A percentile compares a stretch with the other conserved stretches of the same genome.
These are phyloP conservation scores for Solanum medicagineum DNA, from an alignment of 257 asterid species.

Conservation along the genomic window DNA sequence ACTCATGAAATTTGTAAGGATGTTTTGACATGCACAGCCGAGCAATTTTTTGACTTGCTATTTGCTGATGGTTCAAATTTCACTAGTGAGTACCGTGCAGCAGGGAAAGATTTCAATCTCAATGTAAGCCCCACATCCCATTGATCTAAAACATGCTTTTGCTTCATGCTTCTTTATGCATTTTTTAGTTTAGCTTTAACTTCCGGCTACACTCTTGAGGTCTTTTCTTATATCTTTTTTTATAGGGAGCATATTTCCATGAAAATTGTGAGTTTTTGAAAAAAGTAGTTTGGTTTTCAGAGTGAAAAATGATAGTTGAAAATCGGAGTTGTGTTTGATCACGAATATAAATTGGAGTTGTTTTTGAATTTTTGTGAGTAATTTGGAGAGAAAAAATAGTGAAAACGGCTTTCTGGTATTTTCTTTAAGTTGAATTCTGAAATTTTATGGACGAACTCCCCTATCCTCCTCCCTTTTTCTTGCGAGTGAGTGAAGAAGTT, in stretches of 20 bases:
- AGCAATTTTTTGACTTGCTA: conserved; percentile 63
- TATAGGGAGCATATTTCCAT: background rate
- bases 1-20: conserved; percentile 39
- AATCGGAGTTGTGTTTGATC: background rate
- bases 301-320: background rate
- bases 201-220: background rate
- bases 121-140: conserved; percentile 36
- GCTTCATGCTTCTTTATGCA: background rate
- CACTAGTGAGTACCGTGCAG: conserved; percentile 58
- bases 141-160: conserved; percentile 17
- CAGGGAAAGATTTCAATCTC: conserved; percentile 69
- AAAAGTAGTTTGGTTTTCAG: background rate
- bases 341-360: background rate
- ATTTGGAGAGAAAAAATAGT: background rate
- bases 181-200: background rate
- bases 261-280: background rate
- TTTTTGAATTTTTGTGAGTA: too few species aligned
- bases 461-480: background rate
- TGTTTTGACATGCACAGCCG: conserved; percentile 72
- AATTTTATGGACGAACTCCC: background rate
- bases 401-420: background rate
- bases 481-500: background rate
- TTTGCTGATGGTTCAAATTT: conserved; percentile 73
- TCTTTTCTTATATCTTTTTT: background rate
- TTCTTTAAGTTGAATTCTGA: background rate